Base-by-base conservation (phyloP, 2,329 filamentous ascomycete genomes). In the Pseudogymnoascus sp. region DNA sequence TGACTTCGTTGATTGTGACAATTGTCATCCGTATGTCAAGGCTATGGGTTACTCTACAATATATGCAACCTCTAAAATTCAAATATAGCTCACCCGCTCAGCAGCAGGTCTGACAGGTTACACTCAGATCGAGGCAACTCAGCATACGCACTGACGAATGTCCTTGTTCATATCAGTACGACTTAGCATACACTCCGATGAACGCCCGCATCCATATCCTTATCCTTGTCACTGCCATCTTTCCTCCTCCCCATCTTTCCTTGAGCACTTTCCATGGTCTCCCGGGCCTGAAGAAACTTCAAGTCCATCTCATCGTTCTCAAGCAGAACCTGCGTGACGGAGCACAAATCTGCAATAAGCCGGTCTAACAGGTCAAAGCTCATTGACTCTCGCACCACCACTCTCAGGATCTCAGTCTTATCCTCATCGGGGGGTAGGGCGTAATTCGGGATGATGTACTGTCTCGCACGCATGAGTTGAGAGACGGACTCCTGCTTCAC, bases 401-500 rank as follows among this genome's bases (percentile, higher is more conserved):
- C 80, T n/a, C 87, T 78, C 62, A 89, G 74, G 65, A 89, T 89
- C 73, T 89, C 86, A 0, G 77, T 86, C 62, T 81, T 77, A 15
- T 86, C 81, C 70, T 85, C 83, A 47, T 77, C 78, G 0, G 86
- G 86, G 8, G 87, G 87, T 4, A 89, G 77, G 1, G 84, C 82
- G 71, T 89, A 89, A 76, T 89, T 89, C 21, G 86, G 87, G 64
- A 89, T 85, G 65, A 89, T 89, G 77, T 88, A 89, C 74, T 88
- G 85, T 70, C 86, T 86, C 4, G 83, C 83, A 13, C 87, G 79
- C 63, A 89, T 74, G 42, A 89, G 74, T 17, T 86, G 83, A 62
- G 82, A 85, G 13, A 89, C 78, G 5, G 80, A 80, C 63, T 83
- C 85, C 73, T 89, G 87, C 74, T 86, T 84, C 65, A 89, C 77